phyloP scores from a whole-genome alignment of 129 eudicot genomes.

The Tagetes erecta region DNA sequence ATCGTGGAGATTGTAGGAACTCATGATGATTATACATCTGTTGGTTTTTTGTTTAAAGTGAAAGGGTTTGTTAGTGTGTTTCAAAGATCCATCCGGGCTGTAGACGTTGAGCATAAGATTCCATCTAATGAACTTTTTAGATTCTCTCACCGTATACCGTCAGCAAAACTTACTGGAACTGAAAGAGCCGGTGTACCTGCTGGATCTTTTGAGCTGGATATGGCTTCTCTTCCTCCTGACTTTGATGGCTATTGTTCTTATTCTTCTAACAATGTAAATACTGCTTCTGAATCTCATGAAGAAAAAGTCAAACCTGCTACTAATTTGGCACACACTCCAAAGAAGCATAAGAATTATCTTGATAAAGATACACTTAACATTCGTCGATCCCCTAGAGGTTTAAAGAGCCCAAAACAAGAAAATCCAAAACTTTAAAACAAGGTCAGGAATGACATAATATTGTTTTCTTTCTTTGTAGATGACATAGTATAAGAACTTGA shows the following conservation, averaged over 20 bases:
- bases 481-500: too few relatives aligned
- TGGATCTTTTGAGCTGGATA: conserved; percentile 88
- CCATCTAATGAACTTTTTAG: conserved; percentile 44
- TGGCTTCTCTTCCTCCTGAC: conserved; percentile 60
- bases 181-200: conserved; percentile 75
- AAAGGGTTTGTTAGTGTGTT: conserved; percentile 66
- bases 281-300: conserved; percentile 8
- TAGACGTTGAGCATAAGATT: conserved; percentile 26
- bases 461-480: too few relatives aligned
- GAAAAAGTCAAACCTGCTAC: conserved; percentile 24
- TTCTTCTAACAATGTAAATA: conserved; percentile 30
- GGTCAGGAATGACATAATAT: neutral
- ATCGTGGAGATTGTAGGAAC: conserved; percentile 59
- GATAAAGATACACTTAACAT: conserved; percentile 19
- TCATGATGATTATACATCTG: conserved; percentile 35
- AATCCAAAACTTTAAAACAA: neutral
- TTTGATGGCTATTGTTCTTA: conserved; percentile 33
- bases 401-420: conserved; percentile 7
- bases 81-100: conserved; percentile 35
- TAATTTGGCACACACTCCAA: conserved; percentile 27
- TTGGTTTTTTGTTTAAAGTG: conserved; percentile 65
- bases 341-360: conserved; percentile 28
- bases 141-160: conserved; percentile 77
- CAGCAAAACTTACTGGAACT: conserved; percentile 56
- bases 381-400: conserved; percentile 51